Evolutionary conservation across 495 filamentous ascomycete species (phyloP), one percentile per base, ranked within the genome.

Genomic region (Talaromyces borbonicus): DNA sequence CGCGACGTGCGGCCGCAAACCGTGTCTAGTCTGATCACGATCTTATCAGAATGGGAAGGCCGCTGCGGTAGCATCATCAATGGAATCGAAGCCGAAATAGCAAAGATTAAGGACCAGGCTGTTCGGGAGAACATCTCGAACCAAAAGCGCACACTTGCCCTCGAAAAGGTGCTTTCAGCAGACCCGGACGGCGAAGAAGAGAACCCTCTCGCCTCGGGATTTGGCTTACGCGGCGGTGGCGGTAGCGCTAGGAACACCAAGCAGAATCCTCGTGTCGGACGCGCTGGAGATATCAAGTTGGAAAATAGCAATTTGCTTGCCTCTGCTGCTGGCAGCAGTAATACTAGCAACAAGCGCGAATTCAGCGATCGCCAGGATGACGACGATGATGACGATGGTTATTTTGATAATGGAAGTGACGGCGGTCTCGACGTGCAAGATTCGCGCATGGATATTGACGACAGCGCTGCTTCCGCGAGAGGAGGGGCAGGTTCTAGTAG

Each of bases 1-100:
- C 87, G 92, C 20, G 92, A 98, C 53, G 78, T 93, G 2, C 75
- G 74, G 9, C 87, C 87, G 0, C 70, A 74, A 49, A 74, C 77
- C 37, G 69, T 94, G 16, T 72, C 78, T 0, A 56, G 61, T 0
- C 81, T 95, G 68, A 71, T 90, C 4, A 57, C 65, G 4, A 72
- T 78, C 8, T 68, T 98, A 6, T 66, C 74, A 9, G 75, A 79
- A 26, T 98, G 88, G 89, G 78, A 83, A 43, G 60, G 61, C 15
- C 80, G 88, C 12, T 96, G 89, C 68, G 74, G 75, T 4, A 58
- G 65, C 32, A 86, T 87, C n/a, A 79, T 95, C 14, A 65, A 58
- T 0, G 83, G 84, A 24, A 75, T 98, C 11, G 87, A 94, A 38
- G 65, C 61, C 8, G 79, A 90, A 57, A 83, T 92, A 43, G 66